Evolutionary conservation across 305 asterid species (phyloP).

Genomic region (Solanum hybrid): DNA sequence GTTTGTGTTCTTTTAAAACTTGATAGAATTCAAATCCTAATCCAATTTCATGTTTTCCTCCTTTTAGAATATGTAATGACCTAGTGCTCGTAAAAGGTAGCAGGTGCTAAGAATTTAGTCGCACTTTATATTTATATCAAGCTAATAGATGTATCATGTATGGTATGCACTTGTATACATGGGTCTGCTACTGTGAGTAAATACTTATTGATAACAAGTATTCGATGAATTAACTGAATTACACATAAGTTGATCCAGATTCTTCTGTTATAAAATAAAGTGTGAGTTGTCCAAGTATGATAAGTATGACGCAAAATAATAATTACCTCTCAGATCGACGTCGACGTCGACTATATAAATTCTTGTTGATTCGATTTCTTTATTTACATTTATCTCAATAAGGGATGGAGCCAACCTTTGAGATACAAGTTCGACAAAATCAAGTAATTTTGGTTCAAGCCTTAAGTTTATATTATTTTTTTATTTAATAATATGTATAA

Average conservation of each 20-base stretch:
- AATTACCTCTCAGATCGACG: background rate
- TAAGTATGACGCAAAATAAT: background rate
- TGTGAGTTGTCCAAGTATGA: too few relatives aligned
- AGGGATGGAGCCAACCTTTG: background rate
- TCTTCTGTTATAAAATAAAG: background rate
- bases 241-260: fast-evolving
- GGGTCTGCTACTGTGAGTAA: background rate
- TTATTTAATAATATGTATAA: background rate
- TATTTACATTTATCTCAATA: background rate
- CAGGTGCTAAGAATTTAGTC: background rate
- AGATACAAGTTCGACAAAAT: background rate
- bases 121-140: too few relatives aligned
- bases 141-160: background rate
- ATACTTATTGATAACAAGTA: background rate
- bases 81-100: background rate
- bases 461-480: too few relatives aligned
- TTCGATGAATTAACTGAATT: background rate
- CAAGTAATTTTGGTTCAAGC: background rate
- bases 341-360: background rate
- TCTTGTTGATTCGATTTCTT: background rate
- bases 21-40: background rate
- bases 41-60: background rate
- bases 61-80: background rate
- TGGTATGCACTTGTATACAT: background rate
- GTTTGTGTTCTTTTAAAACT: background rate